Evolutionary conservation across 202 grass and related monocot species (phyloP).

Genomic region (Bolboschoenoplectus hybrid): DNA sequence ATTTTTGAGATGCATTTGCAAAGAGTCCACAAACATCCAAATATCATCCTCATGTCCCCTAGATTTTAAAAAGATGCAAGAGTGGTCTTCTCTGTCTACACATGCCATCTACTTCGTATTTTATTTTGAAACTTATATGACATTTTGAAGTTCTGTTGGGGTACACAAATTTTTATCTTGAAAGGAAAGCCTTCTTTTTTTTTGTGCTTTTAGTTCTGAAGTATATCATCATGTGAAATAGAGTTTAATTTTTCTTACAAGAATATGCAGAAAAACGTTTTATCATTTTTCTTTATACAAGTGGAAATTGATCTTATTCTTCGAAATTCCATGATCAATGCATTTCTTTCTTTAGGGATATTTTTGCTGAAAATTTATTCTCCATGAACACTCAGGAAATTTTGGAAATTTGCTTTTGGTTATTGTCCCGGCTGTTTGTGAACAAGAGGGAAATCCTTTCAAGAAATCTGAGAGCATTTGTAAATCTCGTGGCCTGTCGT

Average conservation of each 20-base stretch:
- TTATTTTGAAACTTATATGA: neutral
- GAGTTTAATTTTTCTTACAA: neutral
- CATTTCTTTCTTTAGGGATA: neutral
- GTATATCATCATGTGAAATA: neutral
- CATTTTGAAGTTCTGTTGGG: neutral
- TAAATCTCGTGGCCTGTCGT: slow-evolving; percentile 60
- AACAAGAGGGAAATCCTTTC: slow-evolving; percentile 76
- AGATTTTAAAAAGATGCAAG: neutral
- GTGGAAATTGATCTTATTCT: neutral
- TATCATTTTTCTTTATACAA: neutral
- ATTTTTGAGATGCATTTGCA: neutral
- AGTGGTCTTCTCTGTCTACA: neutral
- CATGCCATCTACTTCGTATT: neutral
- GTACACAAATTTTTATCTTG: neutral
- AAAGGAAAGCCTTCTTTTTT: neutral
- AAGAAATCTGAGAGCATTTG: slow-evolving; percentile 42
- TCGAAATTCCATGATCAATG: neutral
- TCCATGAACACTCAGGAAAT: slow-evolving; percentile 55
- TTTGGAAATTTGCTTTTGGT: slow-evolving; percentile 80
- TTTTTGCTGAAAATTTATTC: neutral
- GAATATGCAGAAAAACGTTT: neutral
- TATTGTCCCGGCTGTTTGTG: slow-evolving; percentile 70
- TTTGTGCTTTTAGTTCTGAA: neutral
- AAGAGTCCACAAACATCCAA: neutral
- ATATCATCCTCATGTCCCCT: neutral